These are phyloP conservation scores for Candida cerambycidarum DNA, from an alignment of 805 yeast genomes.

Conservation along the genomic window DNA sequence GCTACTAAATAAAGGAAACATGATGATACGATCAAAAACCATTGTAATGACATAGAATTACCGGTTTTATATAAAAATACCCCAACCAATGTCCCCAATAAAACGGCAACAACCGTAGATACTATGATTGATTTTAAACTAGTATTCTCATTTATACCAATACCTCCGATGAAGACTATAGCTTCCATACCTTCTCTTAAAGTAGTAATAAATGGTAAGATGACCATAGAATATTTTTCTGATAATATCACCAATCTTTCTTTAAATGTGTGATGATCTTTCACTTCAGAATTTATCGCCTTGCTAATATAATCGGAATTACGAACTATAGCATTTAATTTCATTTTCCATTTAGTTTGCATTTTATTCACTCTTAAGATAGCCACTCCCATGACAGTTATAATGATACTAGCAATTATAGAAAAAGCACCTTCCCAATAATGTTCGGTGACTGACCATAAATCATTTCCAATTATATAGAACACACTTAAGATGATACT, in stretches of 20 bases:
- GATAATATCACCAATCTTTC: slow-evolving; percentile 12
- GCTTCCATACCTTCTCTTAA: slow-evolving; percentile 91
- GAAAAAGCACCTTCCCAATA: slow-evolving; percentile 50
- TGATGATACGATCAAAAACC: slow-evolving; percentile 71
- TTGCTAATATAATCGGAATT: slow-evolving; percentile 22
- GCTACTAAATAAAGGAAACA: slow-evolving; percentile 82
- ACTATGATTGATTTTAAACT: slow-evolving; percentile 55
- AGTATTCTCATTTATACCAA: slow-evolving; percentile 43
- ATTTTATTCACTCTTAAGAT: slow-evolving; percentile 43
- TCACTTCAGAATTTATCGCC: slow-evolving; percentile 12
- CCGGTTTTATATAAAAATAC: slow-evolving; percentile 72
- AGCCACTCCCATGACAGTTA: slow-evolving; percentile 47
- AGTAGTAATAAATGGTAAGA: slow-evolving; percentile 82
- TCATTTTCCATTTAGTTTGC: slow-evolving; percentile 46
- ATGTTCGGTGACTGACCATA: slow-evolving; percentile 47
- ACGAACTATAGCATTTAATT: slow-evolving; percentile 30
- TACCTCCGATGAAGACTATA: slow-evolving; percentile 87
- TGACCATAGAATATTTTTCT: slow-evolving; percentile 30
- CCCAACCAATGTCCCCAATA: slow-evolving; percentile 65
- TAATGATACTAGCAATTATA: slow-evolving; percentile 43
- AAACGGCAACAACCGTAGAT: slow-evolving; percentile 54
- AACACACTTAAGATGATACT: slow-evolving; percentile 38
- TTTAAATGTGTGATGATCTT: background rate
- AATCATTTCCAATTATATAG: slow-evolving; percentile 41
- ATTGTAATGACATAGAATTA: slow-evolving; percentile 69